phyloP scores from a whole-genome alignment of 208 protist genomes.

The Wallacemonas sp. region DNA sequence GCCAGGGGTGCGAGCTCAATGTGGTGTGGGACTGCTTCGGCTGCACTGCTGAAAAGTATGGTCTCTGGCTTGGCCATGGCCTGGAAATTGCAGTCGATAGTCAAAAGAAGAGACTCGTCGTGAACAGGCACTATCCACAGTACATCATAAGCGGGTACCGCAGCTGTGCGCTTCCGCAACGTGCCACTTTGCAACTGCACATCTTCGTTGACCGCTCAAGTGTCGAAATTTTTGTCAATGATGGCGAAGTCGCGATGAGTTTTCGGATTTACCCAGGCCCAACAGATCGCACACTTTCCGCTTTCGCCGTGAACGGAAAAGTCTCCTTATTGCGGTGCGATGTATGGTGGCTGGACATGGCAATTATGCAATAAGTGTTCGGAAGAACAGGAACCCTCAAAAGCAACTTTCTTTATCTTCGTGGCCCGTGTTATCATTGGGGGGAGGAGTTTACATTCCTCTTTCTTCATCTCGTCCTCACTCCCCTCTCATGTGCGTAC shows the following conservation, averaged over 20 bases:
- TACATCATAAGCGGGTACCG: slow-evolving; percentile 58
- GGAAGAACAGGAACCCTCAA: too few species aligned
- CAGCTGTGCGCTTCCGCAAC: slow-evolving; percentile 36
- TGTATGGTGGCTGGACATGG: slow-evolving; percentile 38
- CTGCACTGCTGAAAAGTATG: slow-evolving; percentile 59
- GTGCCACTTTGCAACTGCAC: slow-evolving; percentile 29
- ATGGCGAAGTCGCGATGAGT: slow-evolving; percentile 44
- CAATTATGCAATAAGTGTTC: slow-evolving; percentile 44
- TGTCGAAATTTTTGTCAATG: slow-evolving; percentile 64
- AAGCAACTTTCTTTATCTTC: too few species aligned
- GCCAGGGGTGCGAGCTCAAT: slow-evolving; percentile 43
- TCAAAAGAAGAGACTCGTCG: slow-evolving; percentile 34
- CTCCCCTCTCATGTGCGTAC: too few species aligned
- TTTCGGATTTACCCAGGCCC: slow-evolving; percentile 43
- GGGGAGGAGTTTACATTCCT: too few species aligned
- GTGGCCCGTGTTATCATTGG: too few species aligned
- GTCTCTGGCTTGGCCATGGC: slow-evolving; percentile 53
- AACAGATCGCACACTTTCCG: slow-evolving; percentile 30
- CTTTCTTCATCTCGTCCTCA: too few species aligned
- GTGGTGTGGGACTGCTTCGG: slow-evolving; percentile 35
- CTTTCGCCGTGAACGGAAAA: slow-evolving; percentile 44
- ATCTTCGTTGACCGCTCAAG: slow-evolving; percentile 60
- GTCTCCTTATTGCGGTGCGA: slow-evolving; percentile 39
- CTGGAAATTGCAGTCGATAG: slow-evolving; percentile 51
- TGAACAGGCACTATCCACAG: slow-evolving; percentile 59